These are phyloP conservation scores for Lupinus albus DNA, from an alignment of 306 rosid genomes.

Conservation along the genomic window DNA sequence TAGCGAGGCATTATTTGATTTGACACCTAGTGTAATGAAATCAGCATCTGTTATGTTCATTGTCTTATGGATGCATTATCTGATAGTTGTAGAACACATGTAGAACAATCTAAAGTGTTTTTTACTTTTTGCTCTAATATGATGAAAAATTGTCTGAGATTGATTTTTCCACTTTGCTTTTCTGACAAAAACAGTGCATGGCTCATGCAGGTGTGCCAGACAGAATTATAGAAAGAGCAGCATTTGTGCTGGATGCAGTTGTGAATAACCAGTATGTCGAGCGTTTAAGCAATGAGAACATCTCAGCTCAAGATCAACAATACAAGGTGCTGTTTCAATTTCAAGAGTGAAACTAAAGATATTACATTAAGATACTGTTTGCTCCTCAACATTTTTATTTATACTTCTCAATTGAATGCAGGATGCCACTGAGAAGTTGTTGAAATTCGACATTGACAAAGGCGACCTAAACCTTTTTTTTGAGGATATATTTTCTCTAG, in stretches of 20 bases:
- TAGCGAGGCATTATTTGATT: neutral
- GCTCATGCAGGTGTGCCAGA: slow-evolving; percentile 69
- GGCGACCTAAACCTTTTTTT: slow-evolving; percentile 68
- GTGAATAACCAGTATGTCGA: slow-evolving; percentile 58
- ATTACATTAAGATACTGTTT: slow-evolving; percentile 30
- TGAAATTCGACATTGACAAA: slow-evolving; percentile 65
- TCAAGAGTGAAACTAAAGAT: slow-evolving; percentile 35
- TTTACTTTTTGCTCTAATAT: neutral
- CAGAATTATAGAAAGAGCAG: slow-evolving; percentile 78
- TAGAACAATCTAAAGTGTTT: neutral
- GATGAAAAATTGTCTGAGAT: slow-evolving; percentile 1
- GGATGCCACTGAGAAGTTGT: slow-evolving; percentile 70
- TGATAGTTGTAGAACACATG: slow-evolving; percentile 6
- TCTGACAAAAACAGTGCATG: slow-evolving; percentile 7
- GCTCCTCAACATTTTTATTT: neutral
- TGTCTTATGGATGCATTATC: slow-evolving; percentile 1
- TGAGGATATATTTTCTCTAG: slow-evolving; percentile 57
- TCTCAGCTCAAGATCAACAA: slow-evolving; percentile 65
- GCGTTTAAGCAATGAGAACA: slow-evolving; percentile 61
- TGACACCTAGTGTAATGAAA: neutral
- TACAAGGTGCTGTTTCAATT: slow-evolving; percentile 58
- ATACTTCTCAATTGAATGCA: slow-evolving; percentile 47
- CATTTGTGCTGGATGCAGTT: slow-evolving; percentile 67
- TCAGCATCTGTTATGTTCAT: neutral
- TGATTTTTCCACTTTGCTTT: slow-evolving; percentile 1